phyloP scores from a whole-genome alignment of 352 stramenopile genomes.

The Aphanomyces euteiches region DNA sequence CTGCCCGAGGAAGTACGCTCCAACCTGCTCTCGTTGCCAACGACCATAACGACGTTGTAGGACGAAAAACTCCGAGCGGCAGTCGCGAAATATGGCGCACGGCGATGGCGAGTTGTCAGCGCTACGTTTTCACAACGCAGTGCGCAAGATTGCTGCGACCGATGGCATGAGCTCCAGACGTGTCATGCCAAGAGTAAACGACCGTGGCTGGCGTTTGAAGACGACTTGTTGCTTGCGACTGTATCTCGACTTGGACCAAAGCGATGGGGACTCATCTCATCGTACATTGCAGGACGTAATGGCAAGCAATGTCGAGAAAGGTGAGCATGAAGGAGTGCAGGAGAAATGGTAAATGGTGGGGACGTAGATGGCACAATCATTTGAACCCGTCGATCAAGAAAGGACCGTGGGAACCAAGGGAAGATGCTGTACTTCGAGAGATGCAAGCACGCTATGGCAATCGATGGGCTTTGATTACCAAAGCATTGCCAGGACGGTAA shows the following conservation, averaged over 20 bases:
- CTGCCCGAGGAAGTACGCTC: neutral
- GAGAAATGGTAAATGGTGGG: neutral
- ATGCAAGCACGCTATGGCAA: slow-evolving; percentile 19
- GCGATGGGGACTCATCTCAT: slow-evolving; percentile 28
- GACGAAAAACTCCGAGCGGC: slow-evolving; percentile 62
- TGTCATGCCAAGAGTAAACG: slow-evolving; percentile 31
- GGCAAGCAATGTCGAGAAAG: slow-evolving; percentile 79
- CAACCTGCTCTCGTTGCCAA: neutral
- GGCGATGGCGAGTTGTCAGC: slow-evolving; percentile 73
- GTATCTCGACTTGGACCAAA: slow-evolving; percentile 28
- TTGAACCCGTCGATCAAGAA: slow-evolving; percentile 80
- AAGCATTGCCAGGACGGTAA: slow-evolving; percentile 12
- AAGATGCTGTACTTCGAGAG: slow-evolving; percentile 35
- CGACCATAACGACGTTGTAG: slow-evolving; percentile 33
- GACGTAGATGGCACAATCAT: slow-evolving; percentile 56
- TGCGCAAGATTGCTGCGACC: slow-evolving; percentile 51
- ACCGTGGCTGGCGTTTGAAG: slow-evolving; percentile 36
- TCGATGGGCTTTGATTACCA: slow-evolving; percentile 16
- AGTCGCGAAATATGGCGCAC: slow-evolving; percentile 63
- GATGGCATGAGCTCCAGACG: slow-evolving; percentile 68
- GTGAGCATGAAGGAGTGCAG: neutral
- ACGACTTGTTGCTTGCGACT: slow-evolving; percentile 30
- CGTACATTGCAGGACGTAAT: slow-evolving; percentile 31
- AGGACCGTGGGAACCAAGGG: slow-evolving; percentile 58
- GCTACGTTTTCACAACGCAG: slow-evolving; percentile 47